A percentile compares a stretch with the other conserved stretches of the same genome.
phyloP scores from a whole-genome alignment of 495 filamentous ascomycete species.

The Aspergillus biplanus region DNA sequence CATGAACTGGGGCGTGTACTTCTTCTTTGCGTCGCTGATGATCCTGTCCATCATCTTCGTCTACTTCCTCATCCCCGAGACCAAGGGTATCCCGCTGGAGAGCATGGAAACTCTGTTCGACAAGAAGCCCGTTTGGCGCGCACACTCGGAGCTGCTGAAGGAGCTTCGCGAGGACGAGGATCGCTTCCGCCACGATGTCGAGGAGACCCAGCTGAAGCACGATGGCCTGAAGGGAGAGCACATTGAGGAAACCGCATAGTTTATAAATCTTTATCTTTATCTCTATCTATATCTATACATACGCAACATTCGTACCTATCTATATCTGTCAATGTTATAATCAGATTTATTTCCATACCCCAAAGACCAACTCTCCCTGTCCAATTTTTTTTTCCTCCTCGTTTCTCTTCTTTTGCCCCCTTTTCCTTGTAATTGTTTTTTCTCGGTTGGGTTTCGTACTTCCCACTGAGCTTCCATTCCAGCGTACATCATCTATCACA shows the following conservation, averaged over 20 bases:
- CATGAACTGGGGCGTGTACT: conserved; percentile 76
- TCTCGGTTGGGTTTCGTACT: too few species aligned
- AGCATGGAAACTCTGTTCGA: conserved; percentile 62
- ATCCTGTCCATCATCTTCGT: conserved; percentile 67
- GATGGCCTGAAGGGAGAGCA: conserved; percentile 18
- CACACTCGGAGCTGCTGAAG: conserved; percentile 54
- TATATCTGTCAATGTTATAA: background rate
- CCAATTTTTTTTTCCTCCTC: background rate
- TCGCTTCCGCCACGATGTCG: conserved; percentile 55
- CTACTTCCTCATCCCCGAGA: conserved; percentile 70
- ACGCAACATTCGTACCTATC: background rate
- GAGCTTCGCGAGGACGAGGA: conserved; percentile 54
- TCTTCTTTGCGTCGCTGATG: conserved; percentile 78
- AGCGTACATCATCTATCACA: too few species aligned
- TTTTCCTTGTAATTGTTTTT: too few species aligned
- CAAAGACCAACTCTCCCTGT: background rate
- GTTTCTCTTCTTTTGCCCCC: background rate
- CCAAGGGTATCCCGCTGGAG: conserved; percentile 59
- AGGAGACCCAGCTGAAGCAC: conserved; percentile 39
- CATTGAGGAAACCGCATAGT: conserved; percentile 21
- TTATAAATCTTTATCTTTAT: background rate
- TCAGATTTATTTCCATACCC: background rate
- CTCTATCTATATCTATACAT: background rate
- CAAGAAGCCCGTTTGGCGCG: conserved; percentile 55
- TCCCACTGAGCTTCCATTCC: too few species aligned